Base-by-base conservation (phyloP, 306 rosid genomes). In the Erythrophleum fordii region DNA sequence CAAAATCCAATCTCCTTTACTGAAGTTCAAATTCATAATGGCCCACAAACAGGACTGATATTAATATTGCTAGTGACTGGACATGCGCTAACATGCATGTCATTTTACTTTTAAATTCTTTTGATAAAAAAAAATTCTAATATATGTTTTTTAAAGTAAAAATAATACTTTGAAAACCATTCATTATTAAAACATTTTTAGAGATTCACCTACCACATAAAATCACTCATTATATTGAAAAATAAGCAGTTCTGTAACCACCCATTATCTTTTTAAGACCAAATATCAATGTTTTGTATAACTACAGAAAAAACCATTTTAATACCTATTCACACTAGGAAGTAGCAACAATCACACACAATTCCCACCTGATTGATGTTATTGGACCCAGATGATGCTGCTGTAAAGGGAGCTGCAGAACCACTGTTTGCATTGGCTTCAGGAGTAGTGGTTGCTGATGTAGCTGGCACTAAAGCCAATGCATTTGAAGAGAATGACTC, bases 401-500 rank as follows among this genome's bases (percentile, higher is more conserved):
- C 87, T 28, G 51, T 67, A 65, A 88, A 87, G 79, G 90, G 76
- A 76, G 92, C 73, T 51, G 86, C 87, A 48, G 87, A 83, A 28
- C 77, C 83, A 78, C 84, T 52, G 78, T 74, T 84, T 42, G 85
- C 83, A 80, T 84, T 74, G 62, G 82, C 77, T 76, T 85, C 92
- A 28, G 87, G 76, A 42, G 88, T 59, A 67, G 89, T 28, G 70
- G 86, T 75, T 55, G 80, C 81, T 34, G 91, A 80, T 53, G 83
- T 77, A 73, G 86, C 86, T 45, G 98, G 97, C 79, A 88, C 94
- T 28, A 91, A 78, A 79, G 97, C 90, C 88, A 93, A 79, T 18
- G 90, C 70, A 79, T 92, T 86, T 77, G 94, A 84, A 61, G 92
- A 78, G 85, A 90, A 88, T 6, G 97, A 84, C 18, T 93, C 97